These are phyloP conservation scores for Physaria fendleri DNA, from an alignment of 345 rosid genomes.

Conservation along the genomic window DNA sequence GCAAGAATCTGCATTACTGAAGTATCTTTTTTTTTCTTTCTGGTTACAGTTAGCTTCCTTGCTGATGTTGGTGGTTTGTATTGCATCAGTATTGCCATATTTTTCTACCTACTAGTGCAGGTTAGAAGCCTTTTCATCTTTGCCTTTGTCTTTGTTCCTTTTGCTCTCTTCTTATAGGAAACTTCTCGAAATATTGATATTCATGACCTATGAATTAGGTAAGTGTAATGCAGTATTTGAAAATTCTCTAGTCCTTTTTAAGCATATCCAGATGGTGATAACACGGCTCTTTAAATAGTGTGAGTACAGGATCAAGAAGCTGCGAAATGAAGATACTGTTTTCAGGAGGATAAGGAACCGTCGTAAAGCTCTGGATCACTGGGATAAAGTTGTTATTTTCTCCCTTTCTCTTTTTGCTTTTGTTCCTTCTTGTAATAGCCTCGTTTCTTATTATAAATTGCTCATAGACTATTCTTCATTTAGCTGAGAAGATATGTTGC, in stretches of 20 bases:
- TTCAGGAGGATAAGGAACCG: conserved; percentile 63
- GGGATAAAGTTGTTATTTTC: conserved; percentile 67
- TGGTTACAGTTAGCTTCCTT: conserved; percentile 94
- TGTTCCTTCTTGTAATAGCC: background rate
- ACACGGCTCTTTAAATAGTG: conserved; percentile 40
- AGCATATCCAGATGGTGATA: conserved; percentile 12
- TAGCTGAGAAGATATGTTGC: conserved; percentile 90
- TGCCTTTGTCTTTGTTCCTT: background rate
- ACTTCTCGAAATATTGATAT: background rate
- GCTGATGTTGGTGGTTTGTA: conserved; percentile 98
- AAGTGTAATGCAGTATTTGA: background rate
- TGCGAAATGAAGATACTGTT: conserved; percentile 70
- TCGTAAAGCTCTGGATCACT: conserved; percentile 68
- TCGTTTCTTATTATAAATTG: conserved; percentile 7
- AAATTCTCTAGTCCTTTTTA: background rate
- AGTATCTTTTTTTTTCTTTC: background rate
- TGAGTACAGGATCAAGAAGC: conserved; percentile 75
- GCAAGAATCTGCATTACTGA: background rate
- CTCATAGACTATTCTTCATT: conserved; percentile 16
- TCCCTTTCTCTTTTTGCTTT: background rate
- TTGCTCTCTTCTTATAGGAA: background rate
- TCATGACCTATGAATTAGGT: background rate
- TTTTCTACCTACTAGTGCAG: conserved; percentile 86
- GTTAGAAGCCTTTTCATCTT: conserved; percentile 38
- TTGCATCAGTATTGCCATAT: conserved; percentile 89